Evolutionary conservation across 1,284 basidiomycete genomes (phyloP).

Genomic region (Tilletia horrida): DNA sequence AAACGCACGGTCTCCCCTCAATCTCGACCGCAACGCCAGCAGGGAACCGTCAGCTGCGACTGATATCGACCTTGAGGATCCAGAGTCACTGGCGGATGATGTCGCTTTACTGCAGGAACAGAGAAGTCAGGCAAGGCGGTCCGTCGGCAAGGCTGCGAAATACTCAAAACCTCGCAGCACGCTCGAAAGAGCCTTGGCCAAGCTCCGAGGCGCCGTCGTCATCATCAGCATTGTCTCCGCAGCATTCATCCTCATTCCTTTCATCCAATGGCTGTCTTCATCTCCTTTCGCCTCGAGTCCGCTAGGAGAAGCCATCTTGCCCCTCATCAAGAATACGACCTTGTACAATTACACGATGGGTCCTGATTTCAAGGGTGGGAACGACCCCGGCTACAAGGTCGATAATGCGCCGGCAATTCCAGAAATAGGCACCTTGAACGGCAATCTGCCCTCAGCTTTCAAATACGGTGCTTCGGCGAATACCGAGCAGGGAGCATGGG

Average conservation of each 20-base stretch:
- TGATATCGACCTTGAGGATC: constrained; percentile 15
- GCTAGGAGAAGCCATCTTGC: background rate
- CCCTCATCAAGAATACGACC: constrained; percentile 4
- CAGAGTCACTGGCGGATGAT: constrained; percentile 5
- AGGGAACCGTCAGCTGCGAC: background rate
- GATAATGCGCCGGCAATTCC: background rate
- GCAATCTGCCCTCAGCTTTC: constrained; percentile 6
- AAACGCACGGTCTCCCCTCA: background rate
- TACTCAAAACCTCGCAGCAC: background rate
- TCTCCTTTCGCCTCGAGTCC: constrained; percentile 15
- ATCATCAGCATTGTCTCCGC: constrained; percentile 30
- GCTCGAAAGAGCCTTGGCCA: background rate
- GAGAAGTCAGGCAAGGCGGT: background rate
- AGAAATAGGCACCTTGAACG: background rate
- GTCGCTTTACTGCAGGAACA: constrained; percentile 9
- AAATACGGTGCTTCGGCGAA: constrained; percentile 31
- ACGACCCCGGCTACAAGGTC: background rate
- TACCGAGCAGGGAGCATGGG: constrained; percentile 29
- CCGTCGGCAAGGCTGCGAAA: background rate
- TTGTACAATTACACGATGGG: background rate
- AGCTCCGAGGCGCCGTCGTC: background rate
- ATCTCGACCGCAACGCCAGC: background rate
- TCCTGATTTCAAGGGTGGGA: background rate
- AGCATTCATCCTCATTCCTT: constrained; percentile 29
- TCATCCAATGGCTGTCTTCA: constrained; percentile 35